These are phyloP conservation scores for Xylaria intraflava DNA, from an alignment of 495 filamentous ascomycete species.

Conservation along the genomic window DNA sequence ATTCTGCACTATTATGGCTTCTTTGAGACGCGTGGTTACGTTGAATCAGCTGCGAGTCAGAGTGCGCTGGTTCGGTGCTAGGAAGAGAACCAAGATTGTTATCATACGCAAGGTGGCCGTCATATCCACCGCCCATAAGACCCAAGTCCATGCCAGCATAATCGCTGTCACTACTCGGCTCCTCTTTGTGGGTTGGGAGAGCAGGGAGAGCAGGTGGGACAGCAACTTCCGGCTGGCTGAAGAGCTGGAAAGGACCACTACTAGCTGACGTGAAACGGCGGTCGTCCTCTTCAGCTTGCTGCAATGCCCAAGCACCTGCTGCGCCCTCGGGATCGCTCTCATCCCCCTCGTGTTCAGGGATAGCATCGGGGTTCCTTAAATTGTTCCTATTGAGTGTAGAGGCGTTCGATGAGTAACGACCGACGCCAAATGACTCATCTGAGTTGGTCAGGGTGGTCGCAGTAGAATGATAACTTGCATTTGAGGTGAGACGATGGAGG, in stretches of 20 bases:
- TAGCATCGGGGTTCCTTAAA: slow-evolving; percentile 23
- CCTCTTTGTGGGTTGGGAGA: slow-evolving; percentile 35
- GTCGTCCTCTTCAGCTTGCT: slow-evolving; percentile 79
- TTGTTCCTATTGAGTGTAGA: slow-evolving; percentile 41
- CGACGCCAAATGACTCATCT: slow-evolving; percentile 26
- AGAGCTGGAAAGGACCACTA: slow-evolving; percentile 18
- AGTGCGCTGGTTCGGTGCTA: slow-evolving; percentile 17
- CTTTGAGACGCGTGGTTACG: slow-evolving; percentile 32
- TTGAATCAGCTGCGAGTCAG: slow-evolving; percentile 28
- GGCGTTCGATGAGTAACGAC: slow-evolving; percentile 42
- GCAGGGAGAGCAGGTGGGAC: slow-evolving; percentile 19
- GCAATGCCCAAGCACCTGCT: slow-evolving; percentile 77
- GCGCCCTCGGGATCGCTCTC: slow-evolving; percentile 89
- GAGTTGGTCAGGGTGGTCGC: slow-evolving; percentile 38
- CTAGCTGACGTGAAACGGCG: slow-evolving; percentile 47
- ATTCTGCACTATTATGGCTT: slow-evolving; percentile 30
- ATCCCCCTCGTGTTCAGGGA: slow-evolving; percentile 41
- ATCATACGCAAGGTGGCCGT: slow-evolving; percentile 66
- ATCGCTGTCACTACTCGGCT: slow-evolving; percentile 60
- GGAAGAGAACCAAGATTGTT: slow-evolving; percentile 47
- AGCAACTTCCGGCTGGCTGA: slow-evolving; percentile 37
- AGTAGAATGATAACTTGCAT: slow-evolving; percentile 39
- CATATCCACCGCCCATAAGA: slow-evolving; percentile 67
- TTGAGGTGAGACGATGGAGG: slow-evolving; percentile 34
- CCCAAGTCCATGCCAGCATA: slow-evolving; percentile 66